Percentiles rank a stretch among this genome's conserved stretches.
Conservation (phyloP, 495 filamentous ascomycete species). For the Trichoderma gamsii region DNA sequence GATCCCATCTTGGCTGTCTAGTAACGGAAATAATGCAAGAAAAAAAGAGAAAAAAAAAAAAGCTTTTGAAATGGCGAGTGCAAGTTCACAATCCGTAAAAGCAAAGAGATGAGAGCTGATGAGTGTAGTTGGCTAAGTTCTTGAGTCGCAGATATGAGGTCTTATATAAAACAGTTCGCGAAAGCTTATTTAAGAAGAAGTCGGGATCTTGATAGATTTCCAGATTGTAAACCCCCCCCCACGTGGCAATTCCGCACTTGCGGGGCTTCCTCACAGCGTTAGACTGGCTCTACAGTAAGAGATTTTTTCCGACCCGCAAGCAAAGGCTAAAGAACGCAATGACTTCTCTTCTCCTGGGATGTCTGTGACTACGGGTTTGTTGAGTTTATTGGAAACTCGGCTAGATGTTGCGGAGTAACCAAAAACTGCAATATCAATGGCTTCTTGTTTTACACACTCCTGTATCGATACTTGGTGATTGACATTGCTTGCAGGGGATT, state of each 20-base stretch:
- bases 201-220: neutral
- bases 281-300: constrained; percentile 17
- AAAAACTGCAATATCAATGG: too few relatives aligned
- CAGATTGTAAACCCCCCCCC: neutral
- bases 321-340: neutral
- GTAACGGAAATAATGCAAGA: neutral
- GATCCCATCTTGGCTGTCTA: constrained; percentile 21
- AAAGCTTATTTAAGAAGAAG: neutral
- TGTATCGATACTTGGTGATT: neutral
- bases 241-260: constrained; percentile 9
- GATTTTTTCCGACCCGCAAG: neutral
- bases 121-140: neutral
- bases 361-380: too few relatives aligned
- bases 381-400: too few relatives aligned
- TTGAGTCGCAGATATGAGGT: neutral
- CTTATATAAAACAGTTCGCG: neutral
- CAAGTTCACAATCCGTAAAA: neutral
- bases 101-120: neutral
- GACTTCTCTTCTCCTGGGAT: too few relatives aligned
- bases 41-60: neutral
- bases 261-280: constrained; percentile 4
- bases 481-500: neutral
- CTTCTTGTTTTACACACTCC: neutral
- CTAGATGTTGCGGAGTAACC: too few relatives aligned
- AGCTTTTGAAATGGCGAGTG: neutral